phyloP scores from a whole-genome alignment of 352 stramenopile genomes.

The Phytophthora hybrid region DNA sequence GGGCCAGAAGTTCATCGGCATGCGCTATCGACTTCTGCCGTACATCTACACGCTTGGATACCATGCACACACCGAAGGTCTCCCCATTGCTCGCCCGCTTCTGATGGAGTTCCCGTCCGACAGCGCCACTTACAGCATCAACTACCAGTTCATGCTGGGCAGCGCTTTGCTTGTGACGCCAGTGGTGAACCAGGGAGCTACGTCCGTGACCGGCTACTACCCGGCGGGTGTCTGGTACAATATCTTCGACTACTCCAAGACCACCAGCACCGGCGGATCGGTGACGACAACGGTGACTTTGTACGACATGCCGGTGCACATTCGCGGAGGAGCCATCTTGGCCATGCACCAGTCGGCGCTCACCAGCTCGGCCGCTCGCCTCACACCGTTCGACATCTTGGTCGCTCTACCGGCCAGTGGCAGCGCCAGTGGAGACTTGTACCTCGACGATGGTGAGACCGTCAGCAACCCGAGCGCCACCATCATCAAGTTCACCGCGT shows the following conservation, averaged over 20 bases:
- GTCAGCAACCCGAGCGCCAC: slow-evolving; percentile 42
- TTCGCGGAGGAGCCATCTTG: neutral
- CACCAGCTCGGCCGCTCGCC: slow-evolving; percentile 42
- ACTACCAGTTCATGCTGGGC: slow-evolving; percentile 73
- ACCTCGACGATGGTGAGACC: slow-evolving; percentile 62
- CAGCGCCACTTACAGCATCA: slow-evolving; percentile 38
- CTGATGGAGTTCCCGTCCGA: slow-evolving; percentile 75
- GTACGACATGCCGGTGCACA: slow-evolving; percentile 39
- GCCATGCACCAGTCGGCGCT: slow-evolving; percentile 37
- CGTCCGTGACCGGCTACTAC: slow-evolving; percentile 53
- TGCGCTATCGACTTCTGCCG: slow-evolving; percentile 81
- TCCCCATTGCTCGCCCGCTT: slow-evolving; percentile 61
- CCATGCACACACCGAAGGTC: slow-evolving; percentile 50
- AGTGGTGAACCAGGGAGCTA: slow-evolving; percentile 61
- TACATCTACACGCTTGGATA: slow-evolving; percentile 86
- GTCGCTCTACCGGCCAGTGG: slow-evolving; percentile 18
- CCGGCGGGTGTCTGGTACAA: slow-evolving; percentile 63
- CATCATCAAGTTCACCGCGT: slow-evolving; percentile 47
- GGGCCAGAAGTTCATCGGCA: slow-evolving; percentile 68
- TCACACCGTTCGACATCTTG: neutral
- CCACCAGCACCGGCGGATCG: slow-evolving; percentile 37
- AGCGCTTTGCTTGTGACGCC: slow-evolving; percentile 58
- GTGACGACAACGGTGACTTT: slow-evolving; percentile 49
- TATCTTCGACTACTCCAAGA: slow-evolving; percentile 57
- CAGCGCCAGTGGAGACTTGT: slow-evolving; percentile 54